Base-by-base conservation (phyloP, 2,329 filamentous ascomycete genomes). In the Neoscytalidium dimidiatum region DNA sequence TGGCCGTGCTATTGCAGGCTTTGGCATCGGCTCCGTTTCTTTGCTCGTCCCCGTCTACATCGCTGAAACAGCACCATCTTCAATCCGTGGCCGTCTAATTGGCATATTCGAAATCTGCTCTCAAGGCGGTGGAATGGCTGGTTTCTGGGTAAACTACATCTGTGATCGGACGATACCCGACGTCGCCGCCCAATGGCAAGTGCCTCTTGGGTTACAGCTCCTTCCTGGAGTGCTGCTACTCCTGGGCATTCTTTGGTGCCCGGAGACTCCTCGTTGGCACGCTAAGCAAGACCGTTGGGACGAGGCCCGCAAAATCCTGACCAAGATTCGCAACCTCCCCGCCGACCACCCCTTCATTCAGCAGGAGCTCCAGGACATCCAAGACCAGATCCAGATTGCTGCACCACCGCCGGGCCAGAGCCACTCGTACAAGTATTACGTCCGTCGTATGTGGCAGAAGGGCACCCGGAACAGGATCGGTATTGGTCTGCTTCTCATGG, bases 1-100 rank as follows among this genome's bases (percentile, higher is more conserved):
- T 21, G 68, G 65, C 7, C 91, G 92, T 61, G 92, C 92, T 81
- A 80, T 96, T 4, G 92, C 92, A 44, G 74, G 75, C 3, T 66
- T 78, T 14, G 74, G 78, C 4, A 72, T 80, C 7, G 79, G 80
- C 17, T 73, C 78, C 61, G 75, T 77, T 74, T 5, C 71, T 73
- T 65, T 84, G 82, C 64, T 68, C n/a, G 79, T 82, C 21, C 81
- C 81, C 56, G 79, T 83, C 70, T 70, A 82, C 69, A 75, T 73
- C 31, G 76, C 76, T 28, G 82, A 83, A 71, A 81, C 81, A 75
- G 75, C 80, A 0, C 81, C 81, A 3, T 79, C 80, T 52, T 70
- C 80, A 19, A 76, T 83, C 44, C 78, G 81, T 46, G 81, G 80
- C 8, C 71, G 74, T 31, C 74, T 83, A 4, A 79, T 66, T 2